phyloP scores from a whole-genome alignment of 306 rosid species.

The Morella rubra region DNA sequence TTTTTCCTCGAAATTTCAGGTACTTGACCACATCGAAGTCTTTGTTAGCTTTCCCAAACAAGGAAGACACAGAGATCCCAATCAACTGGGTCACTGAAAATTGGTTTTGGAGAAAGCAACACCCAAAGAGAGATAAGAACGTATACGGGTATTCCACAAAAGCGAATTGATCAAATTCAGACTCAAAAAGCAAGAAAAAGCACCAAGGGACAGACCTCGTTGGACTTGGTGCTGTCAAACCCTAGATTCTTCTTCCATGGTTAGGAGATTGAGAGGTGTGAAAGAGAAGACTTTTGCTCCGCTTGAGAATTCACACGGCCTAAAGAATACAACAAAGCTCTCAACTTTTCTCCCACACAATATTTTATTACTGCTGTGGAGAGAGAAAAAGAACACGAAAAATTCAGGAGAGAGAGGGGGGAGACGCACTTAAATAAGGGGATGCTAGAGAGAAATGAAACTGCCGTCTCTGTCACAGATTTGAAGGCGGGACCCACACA shows the following conservation, averaged over 20 bases:
- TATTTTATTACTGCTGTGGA: slow-evolving; percentile 22
- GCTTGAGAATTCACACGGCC: slow-evolving; percentile 68
- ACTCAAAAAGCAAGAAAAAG: slow-evolving; percentile 20
- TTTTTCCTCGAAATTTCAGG: slow-evolving; percentile 24
- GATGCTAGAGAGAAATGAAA: slow-evolving; percentile 48
- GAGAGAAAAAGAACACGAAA: neutral
- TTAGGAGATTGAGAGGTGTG: slow-evolving; percentile 69
- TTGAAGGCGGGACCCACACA: slow-evolving; percentile 64
- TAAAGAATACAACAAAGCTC: slow-evolving; percentile 53
- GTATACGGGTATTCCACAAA: neutral
- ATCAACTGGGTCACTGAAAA: slow-evolving; percentile 29
- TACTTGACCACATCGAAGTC: slow-evolving; percentile 22
- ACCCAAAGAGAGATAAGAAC: too few relatives aligned
- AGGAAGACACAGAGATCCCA: slow-evolving; percentile 36
- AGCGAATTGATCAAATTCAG: slow-evolving; percentile 32
- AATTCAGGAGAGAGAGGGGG: slow-evolving; percentile 25
- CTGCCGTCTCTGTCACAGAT: slow-evolving; percentile 86
- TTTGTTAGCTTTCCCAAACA: slow-evolving; percentile 17
- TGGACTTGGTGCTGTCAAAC: slow-evolving; percentile 61
- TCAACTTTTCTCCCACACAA: slow-evolving; percentile 46
- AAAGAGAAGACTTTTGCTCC: slow-evolving; percentile 62
- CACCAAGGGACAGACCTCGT: slow-evolving; percentile 64
- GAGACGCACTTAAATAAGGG: slow-evolving; percentile 47
- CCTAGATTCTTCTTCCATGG: slow-evolving; percentile 82
- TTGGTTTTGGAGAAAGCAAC: neutral